These are phyloP conservation scores for Vigna reflexopilosa DNA, from an alignment of 306 rosid genomes.

Conservation along the genomic window DNA sequence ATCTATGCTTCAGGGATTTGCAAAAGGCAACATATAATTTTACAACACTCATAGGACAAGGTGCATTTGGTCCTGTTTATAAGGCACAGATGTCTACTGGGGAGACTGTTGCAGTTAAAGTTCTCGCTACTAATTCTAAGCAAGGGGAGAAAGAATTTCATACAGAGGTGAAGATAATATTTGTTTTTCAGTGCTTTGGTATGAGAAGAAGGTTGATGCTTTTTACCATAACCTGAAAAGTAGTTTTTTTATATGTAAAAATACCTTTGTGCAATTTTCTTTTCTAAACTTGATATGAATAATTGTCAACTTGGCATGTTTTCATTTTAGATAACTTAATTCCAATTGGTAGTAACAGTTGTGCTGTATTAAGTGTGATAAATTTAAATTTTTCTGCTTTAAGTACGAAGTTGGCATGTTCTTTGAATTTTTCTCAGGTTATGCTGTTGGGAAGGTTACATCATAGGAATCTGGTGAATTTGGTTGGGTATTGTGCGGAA, in stretches of 20 bases:
- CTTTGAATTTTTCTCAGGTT: conserved; percentile 62
- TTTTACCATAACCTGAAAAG: neutral
- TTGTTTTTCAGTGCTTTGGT: no score
- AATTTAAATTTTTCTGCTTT: conserved; percentile 23
- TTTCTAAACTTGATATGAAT: conserved; percentile 28
- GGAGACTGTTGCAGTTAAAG: conserved; percentile 92
- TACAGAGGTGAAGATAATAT: conserved; percentile 71
- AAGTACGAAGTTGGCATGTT: neutral
- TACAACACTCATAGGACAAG: conserved; percentile 95
- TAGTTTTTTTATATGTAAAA: neutral
- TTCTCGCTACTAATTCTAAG: conserved; percentile 94
- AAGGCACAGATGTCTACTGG: conserved; percentile 96
- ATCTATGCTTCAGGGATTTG: conserved; percentile 73
- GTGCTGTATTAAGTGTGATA: neutral
- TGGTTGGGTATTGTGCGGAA: conserved; percentile 94
- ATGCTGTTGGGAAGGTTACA: conserved; percentile 95
- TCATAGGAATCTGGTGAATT: conserved; percentile 92
- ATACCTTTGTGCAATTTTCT: neutral
- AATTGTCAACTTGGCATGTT: conserved; percentile 13
- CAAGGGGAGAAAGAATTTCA: conserved; percentile 99
- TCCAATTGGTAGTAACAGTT: conserved; percentile 1
- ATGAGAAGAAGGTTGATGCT: neutral
- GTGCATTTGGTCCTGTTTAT: conserved; percentile 98
- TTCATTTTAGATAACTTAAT: neutral
- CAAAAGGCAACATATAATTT: conserved; percentile 93